Base-by-base conservation (phyloP, 257 asterid genomes). In the Nicotiana tomentosiformis region DNA sequence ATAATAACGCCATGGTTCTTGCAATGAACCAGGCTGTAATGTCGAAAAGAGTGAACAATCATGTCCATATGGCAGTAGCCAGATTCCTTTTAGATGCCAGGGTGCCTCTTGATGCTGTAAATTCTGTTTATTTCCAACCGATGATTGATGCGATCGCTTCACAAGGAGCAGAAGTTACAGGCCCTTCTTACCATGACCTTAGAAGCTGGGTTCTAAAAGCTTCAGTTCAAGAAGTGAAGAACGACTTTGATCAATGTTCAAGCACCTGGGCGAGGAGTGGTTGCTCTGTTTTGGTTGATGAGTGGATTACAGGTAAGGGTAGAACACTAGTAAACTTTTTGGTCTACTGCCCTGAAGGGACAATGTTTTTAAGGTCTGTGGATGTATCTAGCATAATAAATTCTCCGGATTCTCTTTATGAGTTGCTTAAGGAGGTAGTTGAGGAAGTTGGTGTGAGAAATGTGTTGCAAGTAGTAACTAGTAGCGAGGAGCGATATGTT, bases 121-220 rank as follows among this genome's bases (percentile, higher is more conserved):
- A 91, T 60, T 94, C 98, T 26, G 84, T 92, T 84, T 91, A 91
- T 86, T 96, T 96, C 83, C 94, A 92, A 74, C 98, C 94, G 1
- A 96, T 96, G 99, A 77, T 96, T 66, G 99, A 94, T 60, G 97
- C 93, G 10, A 92, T 96, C 55, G 90, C 97, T 84, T 92, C 94
- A 4, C 93, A 91, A 70, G 95, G 92, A 23, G 64, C 82, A 29
- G 90, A 89, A 60, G 89, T 88, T 58, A 85, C 81, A 46, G 98
- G 91, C 23, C 99, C 99, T 32, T 84, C 98, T 29, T 91, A 89
- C 77, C 96, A 92, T 80, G 98, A 96, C 77, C 93, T 96, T 58
- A 89, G 97, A 85, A 88, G 92, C 88, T 89, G 91, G 90, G 85
- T 94, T 83, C 88, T 92, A 90, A 94, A 90, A 88, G 91, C 84